Evolutionary conservation across 2,329 filamentous ascomycete species (phyloP).

Genomic region (Leptoxyphium fumago): DNA sequence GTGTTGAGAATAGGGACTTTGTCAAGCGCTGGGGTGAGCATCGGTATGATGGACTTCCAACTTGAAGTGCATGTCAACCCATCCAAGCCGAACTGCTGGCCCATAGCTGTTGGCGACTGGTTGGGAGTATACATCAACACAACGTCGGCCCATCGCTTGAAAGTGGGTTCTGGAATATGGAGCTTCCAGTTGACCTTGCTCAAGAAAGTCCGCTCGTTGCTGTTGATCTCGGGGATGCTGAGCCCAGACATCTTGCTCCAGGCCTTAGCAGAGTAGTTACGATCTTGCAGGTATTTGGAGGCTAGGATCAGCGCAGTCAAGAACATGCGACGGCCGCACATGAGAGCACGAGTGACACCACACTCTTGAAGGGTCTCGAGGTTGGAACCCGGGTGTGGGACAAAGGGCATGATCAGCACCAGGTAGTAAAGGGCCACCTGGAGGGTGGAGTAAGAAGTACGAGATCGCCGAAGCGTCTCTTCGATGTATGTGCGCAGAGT

Average conservation of each 20-base stretch:
- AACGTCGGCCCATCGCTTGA: slow-evolving; percentile 87
- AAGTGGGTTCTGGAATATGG: slow-evolving; percentile 77
- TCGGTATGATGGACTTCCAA: slow-evolving; percentile 38
- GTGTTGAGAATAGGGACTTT: slow-evolving; percentile 15
- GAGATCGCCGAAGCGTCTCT: slow-evolving; percentile 84
- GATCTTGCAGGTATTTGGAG: slow-evolving; percentile 94
- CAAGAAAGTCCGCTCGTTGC: slow-evolving; percentile 88
- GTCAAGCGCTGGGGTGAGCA: slow-evolving; percentile 43
- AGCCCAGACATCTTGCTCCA: slow-evolving; percentile 99
- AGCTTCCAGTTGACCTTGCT: slow-evolving; percentile 85
- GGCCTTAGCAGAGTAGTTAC: slow-evolving; percentile 91
- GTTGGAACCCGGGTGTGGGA: slow-evolving; percentile 71
- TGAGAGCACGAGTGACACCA: slow-evolving; percentile 62
- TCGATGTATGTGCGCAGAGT: slow-evolving; percentile 93
- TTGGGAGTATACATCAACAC: slow-evolving; percentile 69
- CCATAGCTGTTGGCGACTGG: slow-evolving; percentile 12
- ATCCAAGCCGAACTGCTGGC: slow-evolving; percentile 5
- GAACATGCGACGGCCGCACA: slow-evolving; percentile 96
- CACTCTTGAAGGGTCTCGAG: slow-evolving; percentile 68
- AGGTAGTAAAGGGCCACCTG: slow-evolving; percentile 96
- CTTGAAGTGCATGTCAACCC: slow-evolving; percentile 4
- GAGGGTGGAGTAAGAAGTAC: slow-evolving; percentile 92
- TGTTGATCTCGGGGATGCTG: slow-evolving; percentile 84
- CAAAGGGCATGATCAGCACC: slow-evolving; percentile 79
- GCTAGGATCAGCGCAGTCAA: slow-evolving; percentile 85